A percentile compares a stretch with the other conserved stretches of the same genome.
phyloP scores from a whole-genome alignment of 1,139 yeast species.

The Taphrina confusa region DNA sequence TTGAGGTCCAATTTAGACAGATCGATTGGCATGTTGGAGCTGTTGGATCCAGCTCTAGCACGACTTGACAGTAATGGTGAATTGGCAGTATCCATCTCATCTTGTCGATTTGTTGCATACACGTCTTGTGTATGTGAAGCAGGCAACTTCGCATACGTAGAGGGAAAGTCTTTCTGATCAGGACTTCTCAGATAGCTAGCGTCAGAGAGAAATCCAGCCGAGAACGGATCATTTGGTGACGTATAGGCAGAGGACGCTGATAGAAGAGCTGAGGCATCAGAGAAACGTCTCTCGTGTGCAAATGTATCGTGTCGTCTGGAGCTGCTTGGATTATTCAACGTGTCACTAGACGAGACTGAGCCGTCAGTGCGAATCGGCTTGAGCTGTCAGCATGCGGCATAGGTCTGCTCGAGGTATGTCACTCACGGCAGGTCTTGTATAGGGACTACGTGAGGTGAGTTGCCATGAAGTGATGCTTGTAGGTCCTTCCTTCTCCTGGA shows the following conservation, averaged over 20 bases:
- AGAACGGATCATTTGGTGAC: slow-evolving; percentile 1
- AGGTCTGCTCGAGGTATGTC: not conserved
- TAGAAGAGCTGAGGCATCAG: not conserved
- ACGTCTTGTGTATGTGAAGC: slow-evolving; percentile 16
- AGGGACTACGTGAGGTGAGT: not conserved
- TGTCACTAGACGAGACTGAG: not conserved
- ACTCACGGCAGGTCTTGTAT: not conserved
- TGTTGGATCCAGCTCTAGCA: slow-evolving; percentile 7
- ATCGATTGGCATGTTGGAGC: slow-evolving; percentile 22
- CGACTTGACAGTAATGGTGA: not conserved
- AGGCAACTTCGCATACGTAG: not conserved
- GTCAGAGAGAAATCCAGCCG: not conserved
- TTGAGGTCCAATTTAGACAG: slow-evolving; percentile 23
- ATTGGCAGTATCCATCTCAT: not conserved
- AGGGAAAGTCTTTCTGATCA: not conserved
- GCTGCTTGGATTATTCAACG: no score
- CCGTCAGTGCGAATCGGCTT: slow-evolving; percentile 10
- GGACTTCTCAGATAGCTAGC: not conserved
- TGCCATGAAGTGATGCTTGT: not conserved
- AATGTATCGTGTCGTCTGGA: slow-evolving; percentile 1
- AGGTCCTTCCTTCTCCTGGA: not conserved
- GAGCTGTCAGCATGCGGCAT: not conserved
- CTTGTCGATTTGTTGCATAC: slow-evolving; percentile 13
- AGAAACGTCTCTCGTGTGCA: slow-evolving; percentile 4
- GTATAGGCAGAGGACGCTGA: not conserved